phyloP scores from a whole-genome alignment of 164 flowering plant species.

The Umbellularia californica region DNA sequence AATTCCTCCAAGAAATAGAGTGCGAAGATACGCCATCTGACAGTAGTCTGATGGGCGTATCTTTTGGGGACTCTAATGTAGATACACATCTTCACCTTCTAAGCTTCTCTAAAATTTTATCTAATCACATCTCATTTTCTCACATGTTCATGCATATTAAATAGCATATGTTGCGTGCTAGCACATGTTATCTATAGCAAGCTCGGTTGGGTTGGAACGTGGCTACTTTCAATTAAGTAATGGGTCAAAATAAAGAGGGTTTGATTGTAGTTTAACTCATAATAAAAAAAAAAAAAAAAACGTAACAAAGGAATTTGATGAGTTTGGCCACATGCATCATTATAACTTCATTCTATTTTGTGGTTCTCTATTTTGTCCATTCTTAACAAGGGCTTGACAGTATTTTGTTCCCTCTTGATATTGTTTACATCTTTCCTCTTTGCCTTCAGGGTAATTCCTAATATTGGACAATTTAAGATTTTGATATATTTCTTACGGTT shows the following conservation, averaged over 20 bases:
- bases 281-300: neutral
- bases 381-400: too few relatives aligned
- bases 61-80: constrained; percentile 13
- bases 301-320: neutral
- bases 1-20: neutral
- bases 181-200: neutral
- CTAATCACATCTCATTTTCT: neutral
- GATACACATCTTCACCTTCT: constrained; percentile 9
- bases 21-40: neutral
- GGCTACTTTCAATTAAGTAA: neutral
- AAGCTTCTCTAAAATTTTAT: neutral
- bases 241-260: neutral
- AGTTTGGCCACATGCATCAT: too few relatives aligned
- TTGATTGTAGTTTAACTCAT: neutral
- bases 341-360: too few relatives aligned
- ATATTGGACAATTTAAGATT: too few relatives aligned
- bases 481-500: too few relatives aligned
- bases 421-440: too few relatives aligned
- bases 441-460: too few relatives aligned
- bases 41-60: neutral
- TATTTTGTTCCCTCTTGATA: too few relatives aligned
- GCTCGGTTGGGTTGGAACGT: neutral
- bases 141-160: neutral
- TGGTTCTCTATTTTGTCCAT: too few relatives aligned
- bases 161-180: neutral